phyloP scores from a whole-genome alignment of 345 rosid genomes.

The Arabidopsis suecica region DNA sequence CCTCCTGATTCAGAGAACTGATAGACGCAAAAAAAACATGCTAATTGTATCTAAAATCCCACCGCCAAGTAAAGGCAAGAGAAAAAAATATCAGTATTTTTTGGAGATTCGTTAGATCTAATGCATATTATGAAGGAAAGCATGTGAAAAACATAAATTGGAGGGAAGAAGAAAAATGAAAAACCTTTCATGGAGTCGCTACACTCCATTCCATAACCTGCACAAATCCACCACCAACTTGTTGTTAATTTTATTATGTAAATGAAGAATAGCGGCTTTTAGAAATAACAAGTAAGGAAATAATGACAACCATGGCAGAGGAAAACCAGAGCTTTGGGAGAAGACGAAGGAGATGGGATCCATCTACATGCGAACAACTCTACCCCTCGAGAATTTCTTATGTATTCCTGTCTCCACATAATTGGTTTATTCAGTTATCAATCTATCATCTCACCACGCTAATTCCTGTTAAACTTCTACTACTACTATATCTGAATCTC shows the following conservation, averaged over 20 bases:
- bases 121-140: background rate
- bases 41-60: background rate
- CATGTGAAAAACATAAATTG: background rate
- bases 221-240: constrained; percentile 10
- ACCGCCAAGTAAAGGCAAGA: too few species aligned
- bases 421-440: background rate
- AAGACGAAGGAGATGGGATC: constrained; percentile 61
- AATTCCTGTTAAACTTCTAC: constrained; percentile 5
- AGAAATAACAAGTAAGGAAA: background rate
- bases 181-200: constrained; percentile 95
- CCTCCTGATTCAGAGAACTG: background rate
- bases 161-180: constrained; percentile 23
- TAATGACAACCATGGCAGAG: constrained; percentile 82
- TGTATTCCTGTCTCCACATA: constrained; percentile 54
- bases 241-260: too few species aligned
- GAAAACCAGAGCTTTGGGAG: constrained; percentile 91
- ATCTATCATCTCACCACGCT: background rate
- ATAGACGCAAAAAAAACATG: background rate
- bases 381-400: constrained; percentile 83
- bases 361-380: constrained; percentile 84
- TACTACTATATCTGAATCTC: background rate
- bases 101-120: background rate
- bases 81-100: background rate
- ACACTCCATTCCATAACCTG: constrained; percentile 99
- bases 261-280: background rate